Conservation (phyloP, 1,284 basidiomycete species). For the Chiua sp. region DNA sequence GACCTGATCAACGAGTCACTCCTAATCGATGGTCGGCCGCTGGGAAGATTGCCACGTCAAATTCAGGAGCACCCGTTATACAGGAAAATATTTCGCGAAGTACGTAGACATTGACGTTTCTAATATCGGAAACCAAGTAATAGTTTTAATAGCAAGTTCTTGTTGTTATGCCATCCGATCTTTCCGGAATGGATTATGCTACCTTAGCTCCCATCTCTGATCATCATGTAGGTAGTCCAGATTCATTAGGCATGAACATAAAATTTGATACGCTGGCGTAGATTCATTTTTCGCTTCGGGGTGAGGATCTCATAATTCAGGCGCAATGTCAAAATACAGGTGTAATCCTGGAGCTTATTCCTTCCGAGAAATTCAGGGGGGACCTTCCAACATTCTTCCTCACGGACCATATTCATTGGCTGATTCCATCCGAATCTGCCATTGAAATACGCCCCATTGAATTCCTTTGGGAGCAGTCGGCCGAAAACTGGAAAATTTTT, state of each 20-base stretch:
- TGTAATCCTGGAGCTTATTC: slow-evolving; percentile 41
- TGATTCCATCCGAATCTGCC: slow-evolving; percentile 30
- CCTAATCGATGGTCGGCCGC: slow-evolving; percentile 37
- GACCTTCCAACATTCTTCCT: slow-evolving; percentile 46
- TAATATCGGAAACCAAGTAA: background rate
- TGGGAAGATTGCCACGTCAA: slow-evolving; percentile 41
- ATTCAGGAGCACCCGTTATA: slow-evolving; percentile 37
- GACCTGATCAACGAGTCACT: background rate
- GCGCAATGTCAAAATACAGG: slow-evolving; percentile 12
- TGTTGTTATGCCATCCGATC: slow-evolving; percentile 39
- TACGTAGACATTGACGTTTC: slow-evolving; percentile 12
- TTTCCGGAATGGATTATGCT: slow-evolving; percentile 42
- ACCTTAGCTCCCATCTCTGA: slow-evolving; percentile 31
- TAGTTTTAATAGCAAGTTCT: slow-evolving; percentile 34
- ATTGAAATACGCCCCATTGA: slow-evolving; percentile 43
- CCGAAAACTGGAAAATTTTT: slow-evolving; percentile 13
- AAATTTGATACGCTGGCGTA: slow-evolving; percentile 4
- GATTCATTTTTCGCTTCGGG: slow-evolving; percentile 38
- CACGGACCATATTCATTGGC: slow-evolving; percentile 43
- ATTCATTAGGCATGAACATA: background rate
- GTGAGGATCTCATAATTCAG: slow-evolving; percentile 33
- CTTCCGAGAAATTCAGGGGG: slow-evolving; percentile 37
- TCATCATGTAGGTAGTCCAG: slow-evolving; percentile 23
- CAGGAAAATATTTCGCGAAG: slow-evolving; percentile 32
- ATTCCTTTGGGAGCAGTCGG: slow-evolving; percentile 24